These are phyloP conservation scores for Candida sphagnicola DNA, from an alignment of 805 yeast genomes.

Conservation along the genomic window DNA sequence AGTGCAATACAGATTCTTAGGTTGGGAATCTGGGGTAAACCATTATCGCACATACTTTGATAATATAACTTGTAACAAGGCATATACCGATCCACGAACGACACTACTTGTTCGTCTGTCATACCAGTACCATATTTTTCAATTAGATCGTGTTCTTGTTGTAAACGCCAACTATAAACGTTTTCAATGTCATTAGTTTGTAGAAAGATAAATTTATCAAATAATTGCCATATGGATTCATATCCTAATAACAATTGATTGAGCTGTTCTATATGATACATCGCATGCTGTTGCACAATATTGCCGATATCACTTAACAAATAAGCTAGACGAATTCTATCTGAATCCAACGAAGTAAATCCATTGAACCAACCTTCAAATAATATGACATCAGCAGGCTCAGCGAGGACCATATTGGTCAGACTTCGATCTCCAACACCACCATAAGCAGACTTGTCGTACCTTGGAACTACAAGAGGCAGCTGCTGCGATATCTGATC, in stretches of 20 bases:
- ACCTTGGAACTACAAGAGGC: conserved; percentile 48
- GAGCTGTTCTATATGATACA: conserved; percentile 34
- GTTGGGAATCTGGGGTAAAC: background rate
- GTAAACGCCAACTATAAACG: conserved; percentile 75
- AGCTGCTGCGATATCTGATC: conserved; percentile 1
- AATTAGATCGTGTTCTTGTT: conserved; percentile 68
- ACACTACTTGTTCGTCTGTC: conserved; percentile 64
- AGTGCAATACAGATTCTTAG: conserved; percentile 7
- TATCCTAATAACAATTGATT: conserved; percentile 54
- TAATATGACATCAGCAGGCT: conserved; percentile 59
- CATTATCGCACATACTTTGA: conserved; percentile 31
- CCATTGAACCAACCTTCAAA: conserved; percentile 97
- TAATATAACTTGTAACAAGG: conserved; percentile 77
- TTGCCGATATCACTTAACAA: conserved; percentile 14
- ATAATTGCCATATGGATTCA: conserved; percentile 50
- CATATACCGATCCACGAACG: conserved; percentile 81
- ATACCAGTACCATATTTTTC: conserved; percentile 63
- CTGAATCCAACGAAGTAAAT: conserved; percentile 35
- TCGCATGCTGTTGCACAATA: conserved; percentile 17
- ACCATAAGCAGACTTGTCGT: conserved; percentile 66
- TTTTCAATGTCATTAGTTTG: conserved; percentile 55
- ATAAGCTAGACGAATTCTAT: conserved; percentile 17
- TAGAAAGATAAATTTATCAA: conserved; percentile 59
- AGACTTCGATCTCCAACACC: conserved; percentile 80
- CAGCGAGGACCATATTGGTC: conserved; percentile 12